These are phyloP conservation scores for Guyanaporus albipodus DNA, from an alignment of 768 basidiomycete genomes.

Conservation along the genomic window DNA sequence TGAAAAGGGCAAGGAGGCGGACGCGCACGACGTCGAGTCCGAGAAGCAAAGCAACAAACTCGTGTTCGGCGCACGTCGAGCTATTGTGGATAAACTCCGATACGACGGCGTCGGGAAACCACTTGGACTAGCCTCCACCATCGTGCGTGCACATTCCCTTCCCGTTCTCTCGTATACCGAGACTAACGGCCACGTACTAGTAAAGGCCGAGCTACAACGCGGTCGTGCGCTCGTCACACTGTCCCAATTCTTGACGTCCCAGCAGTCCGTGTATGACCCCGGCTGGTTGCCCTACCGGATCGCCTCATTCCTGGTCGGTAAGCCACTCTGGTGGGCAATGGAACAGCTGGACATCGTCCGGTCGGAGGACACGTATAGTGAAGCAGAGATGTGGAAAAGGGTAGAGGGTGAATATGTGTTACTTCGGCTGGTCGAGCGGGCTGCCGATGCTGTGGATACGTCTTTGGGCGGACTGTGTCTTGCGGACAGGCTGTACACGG, in stretches of 20 bases:
- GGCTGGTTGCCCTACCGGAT: slow-evolving; percentile 69
- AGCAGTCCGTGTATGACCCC: slow-evolving; percentile 61
- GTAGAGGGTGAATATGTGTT: slow-evolving; percentile 75
- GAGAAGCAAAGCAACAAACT: slow-evolving; percentile 44
- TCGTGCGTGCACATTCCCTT: slow-evolving; percentile 50
- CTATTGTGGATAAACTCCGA: slow-evolving; percentile 56
- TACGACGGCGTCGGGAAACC: slow-evolving; percentile 73
- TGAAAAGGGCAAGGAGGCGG: slow-evolving; percentile 9
- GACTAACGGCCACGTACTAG: slow-evolving; percentile 42
- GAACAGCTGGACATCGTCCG: slow-evolving; percentile 72
- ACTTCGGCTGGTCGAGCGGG: slow-evolving; percentile 57
- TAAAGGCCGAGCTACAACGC: slow-evolving; percentile 62
- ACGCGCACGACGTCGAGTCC: slow-evolving; percentile 3
- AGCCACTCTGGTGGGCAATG: slow-evolving; percentile 85
- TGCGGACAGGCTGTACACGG: slow-evolving; percentile 58
- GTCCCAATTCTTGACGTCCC: slow-evolving; percentile 51
- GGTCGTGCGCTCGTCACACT: slow-evolving; percentile 44
- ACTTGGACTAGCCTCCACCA: slow-evolving; percentile 61
- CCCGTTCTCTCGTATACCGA: background rate
- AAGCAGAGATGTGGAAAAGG: slow-evolving; percentile 46
- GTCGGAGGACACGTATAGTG: slow-evolving; percentile 49
- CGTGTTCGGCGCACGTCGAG: slow-evolving; percentile 52
- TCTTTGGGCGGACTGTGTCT: slow-evolving; percentile 41
- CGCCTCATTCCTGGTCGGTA: slow-evolving; percentile 66
- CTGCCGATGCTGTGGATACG: slow-evolving; percentile 54